phyloP scores from a whole-genome alignment of 2,329 filamentous ascomycete species.

The Claviceps humidiphila region DNA sequence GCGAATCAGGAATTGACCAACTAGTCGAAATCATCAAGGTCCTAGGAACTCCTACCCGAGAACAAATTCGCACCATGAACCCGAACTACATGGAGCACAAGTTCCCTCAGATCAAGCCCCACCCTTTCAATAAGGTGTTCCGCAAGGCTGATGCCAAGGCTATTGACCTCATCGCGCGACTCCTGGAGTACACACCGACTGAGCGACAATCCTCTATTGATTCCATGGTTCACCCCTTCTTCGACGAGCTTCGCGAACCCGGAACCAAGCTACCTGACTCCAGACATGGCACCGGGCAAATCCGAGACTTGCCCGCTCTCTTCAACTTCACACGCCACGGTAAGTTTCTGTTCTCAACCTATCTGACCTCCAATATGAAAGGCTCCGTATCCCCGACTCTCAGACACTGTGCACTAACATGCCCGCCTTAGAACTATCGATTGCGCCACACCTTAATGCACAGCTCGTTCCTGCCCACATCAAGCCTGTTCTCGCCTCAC shows the following conservation, averaged over 20 bases:
- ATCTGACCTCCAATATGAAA: not conserved
- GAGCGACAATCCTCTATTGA: constrained; percentile 87
- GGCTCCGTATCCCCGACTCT: not conserved
- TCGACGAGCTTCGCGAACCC: constrained; percentile 91
- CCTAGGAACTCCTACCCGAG: constrained; percentile 84
- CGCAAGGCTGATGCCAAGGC: constrained; percentile 87
- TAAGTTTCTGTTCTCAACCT: constrained; percentile 32
- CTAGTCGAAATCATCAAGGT: constrained; percentile 99
- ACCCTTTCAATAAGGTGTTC: constrained; percentile 99
- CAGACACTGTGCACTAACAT: not conserved
- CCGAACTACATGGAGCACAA: constrained; percentile 99
- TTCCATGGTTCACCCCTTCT: constrained; percentile 97
- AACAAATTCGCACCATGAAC: constrained; percentile 99
- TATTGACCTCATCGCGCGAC: constrained; percentile 84
- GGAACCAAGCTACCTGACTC: constrained; percentile 86
- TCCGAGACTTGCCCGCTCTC: constrained; percentile 71
- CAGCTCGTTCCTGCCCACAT: constrained; percentile 79
- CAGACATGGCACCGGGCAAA: constrained; percentile 66
- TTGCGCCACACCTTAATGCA: constrained; percentile 74
- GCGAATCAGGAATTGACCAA: constrained; percentile 96
- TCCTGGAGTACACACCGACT: constrained; percentile 94
- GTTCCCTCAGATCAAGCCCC: constrained; percentile 98
- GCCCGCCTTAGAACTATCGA: constrained; percentile 67
- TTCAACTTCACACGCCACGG: constrained; percentile 93
- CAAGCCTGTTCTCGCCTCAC: constrained; percentile 56